Conservation (phyloP, 176 grass and related monocot genomes). For the Oryza coarctata region DNA sequence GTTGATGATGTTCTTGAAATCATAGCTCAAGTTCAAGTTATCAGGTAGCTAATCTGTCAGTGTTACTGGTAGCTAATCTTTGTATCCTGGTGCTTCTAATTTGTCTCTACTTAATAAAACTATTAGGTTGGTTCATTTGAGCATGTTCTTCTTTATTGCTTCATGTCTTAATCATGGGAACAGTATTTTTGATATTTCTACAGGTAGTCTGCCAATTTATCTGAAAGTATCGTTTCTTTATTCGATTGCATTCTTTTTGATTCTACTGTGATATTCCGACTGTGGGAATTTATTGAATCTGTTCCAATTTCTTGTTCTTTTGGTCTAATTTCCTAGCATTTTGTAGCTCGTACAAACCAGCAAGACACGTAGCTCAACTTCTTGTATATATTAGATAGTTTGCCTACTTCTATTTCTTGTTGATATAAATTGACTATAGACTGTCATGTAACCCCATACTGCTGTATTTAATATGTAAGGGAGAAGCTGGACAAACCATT, state of each 20-base stretch:
- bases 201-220: slow-evolving; percentile 9
- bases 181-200: slow-evolving; percentile 11
- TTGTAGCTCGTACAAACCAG: background rate
- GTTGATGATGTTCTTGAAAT: slow-evolving; percentile 87
- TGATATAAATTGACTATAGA: slow-evolving; percentile 3
- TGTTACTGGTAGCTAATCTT: slow-evolving; percentile 12
- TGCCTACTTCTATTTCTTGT: slow-evolving; percentile 10
- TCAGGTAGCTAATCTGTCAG: slow-evolving; percentile 61
- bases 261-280: slow-evolving; percentile 9
- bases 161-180: background rate
- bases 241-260: background rate
- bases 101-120: background rate
- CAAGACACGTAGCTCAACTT: slow-evolving; percentile 1
- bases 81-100: slow-evolving; percentile 27
- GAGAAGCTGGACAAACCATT: slow-evolving; percentile 91
- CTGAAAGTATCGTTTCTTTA: slow-evolving; percentile 18
- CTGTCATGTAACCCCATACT: slow-evolving; percentile 35
- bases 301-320: slow-evolving; percentile 11
- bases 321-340: slow-evolving; percentile 7
- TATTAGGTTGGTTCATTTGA: background rate
- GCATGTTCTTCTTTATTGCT: background rate
- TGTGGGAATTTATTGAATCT: background rate
- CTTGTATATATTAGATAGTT: slow-evolving; percentile 20
- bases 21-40: slow-evolving; percentile 99
- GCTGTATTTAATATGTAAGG: slow-evolving; percentile 55